A percentile compares a stretch with the other conserved stretches of the same genome.
Evolutionary conservation across 352 stramenopile genomes (phyloP).

Genomic region (Phytophthora syringae): DNA sequence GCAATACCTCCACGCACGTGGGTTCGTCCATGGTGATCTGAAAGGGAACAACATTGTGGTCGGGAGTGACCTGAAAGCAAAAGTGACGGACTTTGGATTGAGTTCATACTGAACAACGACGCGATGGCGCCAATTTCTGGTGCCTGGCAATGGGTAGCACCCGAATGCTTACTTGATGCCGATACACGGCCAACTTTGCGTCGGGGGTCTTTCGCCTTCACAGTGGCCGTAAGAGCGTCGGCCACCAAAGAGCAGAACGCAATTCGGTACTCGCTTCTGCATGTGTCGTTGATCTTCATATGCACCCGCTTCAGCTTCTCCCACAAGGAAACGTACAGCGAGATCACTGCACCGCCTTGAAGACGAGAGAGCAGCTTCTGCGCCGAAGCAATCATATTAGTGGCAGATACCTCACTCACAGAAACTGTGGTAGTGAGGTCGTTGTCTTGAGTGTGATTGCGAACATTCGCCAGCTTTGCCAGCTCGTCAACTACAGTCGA

Average conservation of each 20-base stretch:
- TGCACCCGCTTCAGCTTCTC: not conserved
- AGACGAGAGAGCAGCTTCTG: not conserved
- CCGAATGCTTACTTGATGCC: not conserved
- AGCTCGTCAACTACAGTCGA: constrained; percentile 10
- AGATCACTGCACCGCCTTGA: not conserved
- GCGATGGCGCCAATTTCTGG: not conserved
- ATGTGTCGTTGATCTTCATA: not conserved
- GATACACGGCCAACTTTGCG: not conserved
- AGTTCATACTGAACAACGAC: no score
- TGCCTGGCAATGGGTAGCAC: not conserved
- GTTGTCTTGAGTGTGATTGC: not conserved
- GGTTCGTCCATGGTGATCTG: constrained; percentile 16
- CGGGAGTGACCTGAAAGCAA: no score
- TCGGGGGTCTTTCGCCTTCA: no score
- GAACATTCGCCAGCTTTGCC: not conserved
- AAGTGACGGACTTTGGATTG: no score
- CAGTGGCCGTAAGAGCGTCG: not conserved
- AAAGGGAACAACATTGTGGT: no score
- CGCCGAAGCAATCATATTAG: not conserved
- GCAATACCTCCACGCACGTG: constrained; percentile 7
- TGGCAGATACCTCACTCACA: not conserved
- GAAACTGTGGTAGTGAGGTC: not conserved
- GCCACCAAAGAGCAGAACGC: not conserved
- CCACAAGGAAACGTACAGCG: not conserved
- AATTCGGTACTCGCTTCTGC: not conserved